Conservation (phyloP, 768 basidiomycete genomes). For the Gloeopeniophorella convolvens region DNA sequence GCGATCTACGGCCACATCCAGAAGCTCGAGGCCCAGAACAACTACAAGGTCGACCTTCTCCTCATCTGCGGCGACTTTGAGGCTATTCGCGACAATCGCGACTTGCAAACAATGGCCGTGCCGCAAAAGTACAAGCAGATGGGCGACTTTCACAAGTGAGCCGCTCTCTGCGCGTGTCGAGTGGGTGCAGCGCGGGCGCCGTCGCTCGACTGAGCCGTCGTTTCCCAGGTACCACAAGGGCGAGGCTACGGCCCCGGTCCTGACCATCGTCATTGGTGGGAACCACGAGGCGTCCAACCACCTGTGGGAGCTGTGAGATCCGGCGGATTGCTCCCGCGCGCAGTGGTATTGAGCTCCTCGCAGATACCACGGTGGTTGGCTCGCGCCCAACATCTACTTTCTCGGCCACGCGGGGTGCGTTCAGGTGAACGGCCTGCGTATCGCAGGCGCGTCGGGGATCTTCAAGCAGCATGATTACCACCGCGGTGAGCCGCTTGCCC, state of each 20-base stretch:
- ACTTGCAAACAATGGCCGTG: slow-evolving; percentile 87
- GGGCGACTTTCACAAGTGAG: slow-evolving; percentile 77
- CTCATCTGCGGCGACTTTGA: slow-evolving; percentile 97
- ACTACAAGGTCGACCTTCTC: slow-evolving; percentile 73
- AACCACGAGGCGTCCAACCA: slow-evolving; percentile 98
- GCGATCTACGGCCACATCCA: slow-evolving; percentile 72
- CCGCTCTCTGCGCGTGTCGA: slow-evolving; percentile 10
- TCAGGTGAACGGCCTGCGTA: slow-evolving; percentile 78
- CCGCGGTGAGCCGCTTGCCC: too few relatives aligned
- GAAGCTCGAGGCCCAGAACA: slow-evolving; percentile 51
- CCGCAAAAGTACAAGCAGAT: slow-evolving; percentile 83
- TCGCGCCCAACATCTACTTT: slow-evolving; percentile 95
- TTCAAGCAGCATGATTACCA: slow-evolving; percentile 74
- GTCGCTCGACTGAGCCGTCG: not conserved
- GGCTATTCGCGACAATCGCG: slow-evolving; percentile 78
- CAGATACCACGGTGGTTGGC: slow-evolving; percentile 95
- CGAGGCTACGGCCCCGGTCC: slow-evolving; percentile 68
- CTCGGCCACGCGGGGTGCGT: slow-evolving; percentile 89
- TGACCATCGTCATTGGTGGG: slow-evolving; percentile 94
- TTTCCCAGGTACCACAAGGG: slow-evolving; percentile 77
- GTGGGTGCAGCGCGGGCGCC: not conserved
- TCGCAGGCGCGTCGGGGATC: slow-evolving; percentile 90
- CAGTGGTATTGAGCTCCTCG: slow-evolving; percentile 1
- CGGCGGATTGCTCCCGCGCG: not conserved
- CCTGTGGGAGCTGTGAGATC: slow-evolving; percentile 85